Evolutionary conservation across 2,329 filamentous ascomycete genomes (phyloP).

Genomic region (Cucurbitaria berberidis): DNA sequence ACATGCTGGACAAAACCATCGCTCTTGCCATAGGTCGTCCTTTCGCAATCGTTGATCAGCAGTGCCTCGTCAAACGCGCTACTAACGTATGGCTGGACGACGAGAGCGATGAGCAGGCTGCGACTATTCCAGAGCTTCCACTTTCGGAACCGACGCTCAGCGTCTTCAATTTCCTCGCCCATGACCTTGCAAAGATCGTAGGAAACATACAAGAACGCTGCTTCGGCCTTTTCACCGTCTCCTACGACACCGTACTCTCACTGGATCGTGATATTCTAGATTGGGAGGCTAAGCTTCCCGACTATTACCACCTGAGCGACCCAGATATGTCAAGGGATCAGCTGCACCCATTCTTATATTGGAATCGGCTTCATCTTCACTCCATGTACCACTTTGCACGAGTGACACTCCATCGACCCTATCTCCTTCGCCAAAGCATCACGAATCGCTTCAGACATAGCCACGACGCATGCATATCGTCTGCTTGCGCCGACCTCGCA

Average conservation of each 20-base stretch:
- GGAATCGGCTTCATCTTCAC: constrained; percentile 51
- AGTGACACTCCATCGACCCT: constrained; percentile 51
- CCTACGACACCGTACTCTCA: constrained; percentile 48
- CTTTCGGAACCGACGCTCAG: constrained; percentile 45
- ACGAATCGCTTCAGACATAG: constrained; percentile 50
- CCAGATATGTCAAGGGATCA: constrained; percentile 43
- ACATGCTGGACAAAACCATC: constrained; percentile 50
- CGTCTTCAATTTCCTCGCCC: constrained; percentile 41
- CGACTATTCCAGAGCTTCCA: constrained; percentile 21
- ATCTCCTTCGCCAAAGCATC: constrained; percentile 50
- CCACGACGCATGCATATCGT: constrained; percentile 51
- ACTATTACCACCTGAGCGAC: constrained; percentile 45
- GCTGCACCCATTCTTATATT: constrained; percentile 38
- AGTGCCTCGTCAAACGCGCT: constrained; percentile 48
- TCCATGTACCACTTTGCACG: constrained; percentile 51
- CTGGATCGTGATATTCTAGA: constrained; percentile 44
- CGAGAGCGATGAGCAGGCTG: constrained; percentile 40
- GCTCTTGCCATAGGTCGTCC: constrained; percentile 51
- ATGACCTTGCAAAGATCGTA: constrained; percentile 46
- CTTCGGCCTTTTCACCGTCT: constrained; percentile 47
- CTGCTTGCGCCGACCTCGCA: constrained; percentile 51
- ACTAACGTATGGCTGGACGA: constrained; percentile 52
- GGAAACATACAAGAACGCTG: constrained; percentile 51
- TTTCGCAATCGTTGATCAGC: constrained; percentile 49
- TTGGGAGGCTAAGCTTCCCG: constrained; percentile 44